These are phyloP conservation scores for Sporisorium scitamineum DNA, from an alignment of 1,284 basidiomycete species.

Conservation along the genomic window DNA sequence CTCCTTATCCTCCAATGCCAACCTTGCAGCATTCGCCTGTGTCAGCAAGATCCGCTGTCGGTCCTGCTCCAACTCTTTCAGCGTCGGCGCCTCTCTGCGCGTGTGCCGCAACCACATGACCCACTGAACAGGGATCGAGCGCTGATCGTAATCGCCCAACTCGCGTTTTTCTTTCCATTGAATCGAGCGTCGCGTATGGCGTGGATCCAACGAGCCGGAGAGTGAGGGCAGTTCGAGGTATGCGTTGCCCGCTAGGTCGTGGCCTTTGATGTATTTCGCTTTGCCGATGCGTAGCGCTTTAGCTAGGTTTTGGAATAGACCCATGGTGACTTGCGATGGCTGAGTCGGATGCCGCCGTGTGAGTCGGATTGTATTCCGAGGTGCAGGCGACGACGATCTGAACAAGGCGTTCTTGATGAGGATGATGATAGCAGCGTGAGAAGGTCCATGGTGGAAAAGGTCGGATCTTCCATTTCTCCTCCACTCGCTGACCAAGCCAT, in stretches of 20 bases:
- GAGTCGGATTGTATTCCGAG: background rate
- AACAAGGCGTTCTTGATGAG: background rate
- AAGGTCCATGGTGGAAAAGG: background rate
- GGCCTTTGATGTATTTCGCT: conserved; percentile 55
- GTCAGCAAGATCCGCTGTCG: conserved; percentile 23
- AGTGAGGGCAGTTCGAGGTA: conserved; percentile 63
- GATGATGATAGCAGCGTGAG: background rate
- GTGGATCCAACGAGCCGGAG: conserved; percentile 55
- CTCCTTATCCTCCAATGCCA: conserved; percentile 30
- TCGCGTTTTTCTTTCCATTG: conserved; percentile 50
- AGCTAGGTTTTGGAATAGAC: conserved; percentile 23
- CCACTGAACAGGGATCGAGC: conserved; percentile 65
- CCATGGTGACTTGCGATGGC: conserved; percentile 8
- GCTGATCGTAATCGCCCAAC: conserved; percentile 60
- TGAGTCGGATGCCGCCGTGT: no score
- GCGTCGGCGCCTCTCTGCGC: conserved; percentile 47
- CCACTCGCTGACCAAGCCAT: conserved; percentile 22
- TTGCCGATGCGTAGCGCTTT: conserved; percentile 54
- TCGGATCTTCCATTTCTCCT: background rate
- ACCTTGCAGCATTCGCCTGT: conserved; percentile 32
- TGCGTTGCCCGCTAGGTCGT: conserved; percentile 57
- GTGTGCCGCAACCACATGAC: conserved; percentile 67
- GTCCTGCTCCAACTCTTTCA: conserved; percentile 50
- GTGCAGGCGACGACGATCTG: background rate
- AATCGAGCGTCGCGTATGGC: conserved; percentile 55